Conservation (phyloP, 1,284 basidiomycete species). For the Cerrena zonata region DNA sequence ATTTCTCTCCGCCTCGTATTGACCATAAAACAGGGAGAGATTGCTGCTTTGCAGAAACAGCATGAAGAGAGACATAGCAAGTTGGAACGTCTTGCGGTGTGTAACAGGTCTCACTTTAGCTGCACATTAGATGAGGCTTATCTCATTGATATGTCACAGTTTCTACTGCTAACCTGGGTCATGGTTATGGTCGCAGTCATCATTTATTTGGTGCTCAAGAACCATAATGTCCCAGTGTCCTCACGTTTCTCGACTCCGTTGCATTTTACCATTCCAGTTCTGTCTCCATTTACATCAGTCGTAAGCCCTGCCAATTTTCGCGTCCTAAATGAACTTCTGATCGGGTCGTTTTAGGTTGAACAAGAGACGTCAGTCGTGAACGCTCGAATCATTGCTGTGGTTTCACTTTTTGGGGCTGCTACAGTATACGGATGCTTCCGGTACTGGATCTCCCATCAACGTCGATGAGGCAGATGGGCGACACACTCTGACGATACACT, state of each 20-base stretch:
- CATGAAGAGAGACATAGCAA: conserved; percentile 41
- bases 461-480: not conserved
- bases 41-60: conserved; percentile 31
- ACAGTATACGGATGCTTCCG: conserved; percentile 15
- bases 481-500: not conserved
- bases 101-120: not conserved
- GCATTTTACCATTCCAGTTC: conserved; percentile 23
- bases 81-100: conserved; percentile 32
- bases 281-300: conserved; percentile 22
- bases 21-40: conserved; percentile 48
- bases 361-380: conserved; percentile 19
- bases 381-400: conserved; percentile 3
- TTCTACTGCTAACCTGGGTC: conserved; percentile 35
- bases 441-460: conserved; percentile 12
- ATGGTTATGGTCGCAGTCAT: conserved; percentile 36
- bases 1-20: too few relatives aligned
- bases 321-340: not conserved
- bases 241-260: conserved; percentile 6
- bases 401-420: conserved; percentile 3
- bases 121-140: not conserved
- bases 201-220: conserved; percentile 33
- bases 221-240: conserved; percentile 15
- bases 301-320: conserved; percentile 9
- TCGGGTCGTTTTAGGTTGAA: conserved; percentile 14
- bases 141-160: conserved; percentile 28